Base-by-base conservation (phyloP, 2,329 filamentous ascomycete genomes). In the Zasmidium citrigriseum region DNA sequence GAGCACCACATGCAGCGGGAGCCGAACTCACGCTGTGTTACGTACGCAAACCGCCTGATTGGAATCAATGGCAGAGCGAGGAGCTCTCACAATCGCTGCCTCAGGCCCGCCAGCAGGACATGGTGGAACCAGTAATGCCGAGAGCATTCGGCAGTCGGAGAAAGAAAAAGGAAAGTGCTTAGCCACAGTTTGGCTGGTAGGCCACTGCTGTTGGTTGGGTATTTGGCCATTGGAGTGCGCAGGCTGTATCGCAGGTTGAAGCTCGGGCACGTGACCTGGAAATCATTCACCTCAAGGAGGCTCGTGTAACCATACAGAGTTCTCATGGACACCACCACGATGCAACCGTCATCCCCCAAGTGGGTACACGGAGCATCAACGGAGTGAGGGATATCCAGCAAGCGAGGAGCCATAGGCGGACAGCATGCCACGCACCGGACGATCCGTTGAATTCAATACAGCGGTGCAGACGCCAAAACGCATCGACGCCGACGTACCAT, bases 401-500 rank as follows among this genome's bases (percentile, higher is more conserved):
- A 62, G 66, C 67, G 68, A 75, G 71, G 69, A 68, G 72, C 68
- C 75, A 75, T 75, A 76, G 73, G 75, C 73, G 72, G 74, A 75
- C 67, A 72, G 59, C 70, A 72, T 76, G 76, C 77, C 77, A 80
- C 77, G 73, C 75, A 63, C 61, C 61, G 58, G 66, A 55, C 65
- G 69, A 69, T 68, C 68, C 57, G 51, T 51, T 46, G 52, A 59
- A 59, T 56, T 58, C 61, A 66, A 65, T 66, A 63, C 64, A 55
- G 49, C 57, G 59, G 57, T 64, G 66, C 64, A 66, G 64, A 44
- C 52, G 51, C 57, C 56, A 55, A 60, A 60, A 59, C 56, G 59
- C 64, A 59, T 59, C 60, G 64, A 67, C 64, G 66, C 64, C 61
- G 62, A 61, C 52, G 56, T 62, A 57, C 60, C 61, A 54, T 59